A percentile compares a stretch with the other conserved stretches of the same genome.
These are phyloP conservation scores for Helianthus tuberosus DNA, from an alignment of 129 eudicot genomes.

Conservation along the genomic window DNA sequence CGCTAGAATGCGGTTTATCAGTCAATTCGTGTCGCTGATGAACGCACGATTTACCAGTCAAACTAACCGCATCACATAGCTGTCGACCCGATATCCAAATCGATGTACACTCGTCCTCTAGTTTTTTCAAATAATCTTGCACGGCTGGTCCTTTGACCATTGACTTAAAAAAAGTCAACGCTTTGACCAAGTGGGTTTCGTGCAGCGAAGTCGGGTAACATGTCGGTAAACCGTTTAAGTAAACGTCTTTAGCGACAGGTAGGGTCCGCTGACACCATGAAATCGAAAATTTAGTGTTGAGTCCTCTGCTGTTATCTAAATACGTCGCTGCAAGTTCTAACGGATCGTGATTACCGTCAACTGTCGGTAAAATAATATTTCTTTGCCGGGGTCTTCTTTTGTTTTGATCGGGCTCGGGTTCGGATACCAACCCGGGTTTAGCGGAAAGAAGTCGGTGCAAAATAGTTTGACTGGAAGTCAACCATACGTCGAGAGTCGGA, in stretches of 20 bases:
- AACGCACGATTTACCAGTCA: conserved; percentile 89
- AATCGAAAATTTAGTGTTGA: conserved; percentile 66
- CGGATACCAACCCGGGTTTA: conserved; percentile 44
- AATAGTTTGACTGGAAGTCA: conserved; percentile 67
- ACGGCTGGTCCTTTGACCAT: conserved; percentile 96
- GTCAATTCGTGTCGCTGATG: conserved; percentile 66
- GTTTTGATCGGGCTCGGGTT: conserved; percentile 44
- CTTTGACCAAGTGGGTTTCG: conserved; percentile 64
- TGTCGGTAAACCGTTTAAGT: conserved; percentile 71
- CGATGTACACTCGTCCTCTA: conserved; percentile 79
- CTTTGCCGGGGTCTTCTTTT: conserved; percentile 48
- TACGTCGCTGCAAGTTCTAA: conserved; percentile 60
- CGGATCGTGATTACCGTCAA: conserved; percentile 48
- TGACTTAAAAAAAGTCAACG: conserved; percentile 60
- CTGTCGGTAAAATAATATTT: conserved; percentile 35
- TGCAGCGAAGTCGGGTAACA: conserved; percentile 81
- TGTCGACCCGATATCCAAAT: conserved; percentile 91
- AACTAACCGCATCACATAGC: conserved; percentile 91
- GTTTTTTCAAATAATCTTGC: conserved; percentile 52
- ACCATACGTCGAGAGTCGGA: conserved; percentile 78
- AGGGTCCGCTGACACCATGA: conserved; percentile 80
- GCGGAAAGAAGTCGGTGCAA: conserved; percentile 66
- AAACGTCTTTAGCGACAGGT: conserved; percentile 84
- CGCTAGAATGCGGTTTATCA: conserved; percentile 71
- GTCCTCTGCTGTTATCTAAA: conserved; percentile 60